Evolutionary conservation across 768 basidiomycete species (phyloP), one percentile per base, ranked within the genome.

Genomic region (Rhizopogon rudus): DNA sequence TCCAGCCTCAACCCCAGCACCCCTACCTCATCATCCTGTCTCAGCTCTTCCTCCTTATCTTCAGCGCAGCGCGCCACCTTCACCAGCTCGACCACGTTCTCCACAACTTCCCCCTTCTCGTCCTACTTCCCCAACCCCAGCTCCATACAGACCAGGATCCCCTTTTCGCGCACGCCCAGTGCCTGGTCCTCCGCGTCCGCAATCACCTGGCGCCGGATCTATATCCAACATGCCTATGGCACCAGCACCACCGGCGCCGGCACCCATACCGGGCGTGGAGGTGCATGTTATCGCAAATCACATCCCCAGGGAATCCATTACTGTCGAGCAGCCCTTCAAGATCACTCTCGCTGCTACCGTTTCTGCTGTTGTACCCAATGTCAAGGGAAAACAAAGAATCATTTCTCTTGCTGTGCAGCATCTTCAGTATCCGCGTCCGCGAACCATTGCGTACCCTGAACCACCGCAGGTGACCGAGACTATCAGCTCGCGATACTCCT

Each of bases 21-120:
- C 63, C 4, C 16, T 59, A 40, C 53, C 63, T 9, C 67, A 71
- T 10, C 79, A 79, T 48, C 81, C 84, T 8, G 79, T 76, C 1
- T 86, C 88, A n/a, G 89, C 91, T 1, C 70, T 92, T 20, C 91
- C 90, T 0, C 76, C 82, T 6, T 81, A 93, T 68, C 74, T 93
- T n/a, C 90, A 91, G 62, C 81, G 84, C 20, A 68, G 71, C 1
- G 52, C 69, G 0, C 66, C 73, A 12, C 65, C 67, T 14, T 64
- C 65, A 22, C 76, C 81, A 14, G 74, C 79, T 14, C 76, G 85
- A 10, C 78, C 83, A 6, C 80, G 76, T n/a, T 84, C 87, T 9
- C 82, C 86, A 9, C 81, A 81, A 52, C 71, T 75, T 0, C 70
- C 71, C 35, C 71, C 72, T 44, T 77, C 77, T 35, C 79, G 86